Base-by-base conservation (phyloP, 1,139 yeast genomes). In the Magnusiomyces fungicola region DNA sequence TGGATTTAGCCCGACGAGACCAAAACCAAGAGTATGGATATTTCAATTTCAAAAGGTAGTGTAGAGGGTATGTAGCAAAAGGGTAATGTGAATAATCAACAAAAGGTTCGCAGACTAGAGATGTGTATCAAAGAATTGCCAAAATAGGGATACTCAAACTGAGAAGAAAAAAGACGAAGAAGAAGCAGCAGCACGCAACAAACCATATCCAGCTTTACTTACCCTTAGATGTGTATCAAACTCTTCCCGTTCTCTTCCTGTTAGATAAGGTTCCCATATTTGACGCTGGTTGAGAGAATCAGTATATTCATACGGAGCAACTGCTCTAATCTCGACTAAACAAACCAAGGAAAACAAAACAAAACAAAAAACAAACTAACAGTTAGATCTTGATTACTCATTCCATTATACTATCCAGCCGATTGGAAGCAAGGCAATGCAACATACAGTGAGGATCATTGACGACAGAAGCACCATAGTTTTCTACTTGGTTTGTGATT, bases 221-320 rank as follows among this genome's bases (percentile, higher is more conserved):
- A 58, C 61, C 45, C 63, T 50, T 48, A 62, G 46, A 44, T 63
- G 67, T 3, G 61, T 50, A 49, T 63, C 67, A 49, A 63, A 61
- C 46, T 63, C 62, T 41, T 59, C 59, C 16, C 67, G 53, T 40
- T 63, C 67, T 14, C 58, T 51, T 12, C 67, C 67, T 2, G 67
- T 62, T 40, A 63, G 55, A 50, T 59, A 62, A 3, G 67, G 66
- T 46, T 61, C 62, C 67, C 67, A 63, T 7, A 61, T 56, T 47
- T 62, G 67, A 2, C 66, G 57, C 47, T 62, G 66, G 47, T 63
- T 63, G 36, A 63, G 55, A 14, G 64, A 56, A 50, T 63, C 67
- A 6, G 61, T 62, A 47, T 63, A 63, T 49, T 63, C 67, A 46
- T 63, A 63, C 7, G 65, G 65, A 6, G 65, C 63, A 19, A 58